Conservation (phyloP, 345 rosid genomes). For the Camelina sativa region DNA sequence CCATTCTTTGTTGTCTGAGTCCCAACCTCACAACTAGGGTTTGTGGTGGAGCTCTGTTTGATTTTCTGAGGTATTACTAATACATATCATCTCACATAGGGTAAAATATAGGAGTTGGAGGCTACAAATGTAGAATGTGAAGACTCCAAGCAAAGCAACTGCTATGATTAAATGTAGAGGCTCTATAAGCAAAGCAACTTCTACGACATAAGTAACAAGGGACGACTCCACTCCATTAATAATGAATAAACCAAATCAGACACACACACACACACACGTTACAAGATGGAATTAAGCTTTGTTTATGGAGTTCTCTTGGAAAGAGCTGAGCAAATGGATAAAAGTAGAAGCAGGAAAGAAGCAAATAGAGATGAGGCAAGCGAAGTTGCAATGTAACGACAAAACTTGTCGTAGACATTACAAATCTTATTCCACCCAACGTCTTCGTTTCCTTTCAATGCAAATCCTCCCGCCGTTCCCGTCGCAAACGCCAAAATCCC, state of each 20-base stretch:
- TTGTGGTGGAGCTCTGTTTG: too few relatives aligned
- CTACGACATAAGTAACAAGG: too few relatives aligned
- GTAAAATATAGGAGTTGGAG: too few relatives aligned
- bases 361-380: slow-evolving; percentile 57
- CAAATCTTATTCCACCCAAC: slow-evolving; percentile 61
- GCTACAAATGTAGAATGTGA: too few relatives aligned
- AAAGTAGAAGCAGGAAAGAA: slow-evolving; percentile 60
- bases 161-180: too few relatives aligned
- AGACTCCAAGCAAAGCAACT: too few relatives aligned
- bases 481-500: slow-evolving; percentile 82
- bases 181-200: too few relatives aligned
- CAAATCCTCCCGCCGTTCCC: slow-evolving; percentile 77
- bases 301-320: slow-evolving; percentile 39
- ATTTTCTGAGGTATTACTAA: too few relatives aligned
- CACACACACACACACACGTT: background rate
- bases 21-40: too few relatives aligned
- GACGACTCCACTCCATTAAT: background rate
- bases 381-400: slow-evolving; percentile 58
- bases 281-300: background rate
- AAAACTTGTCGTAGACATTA: slow-evolving; percentile 60
- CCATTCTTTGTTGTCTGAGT: too few relatives aligned
- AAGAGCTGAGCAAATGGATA: slow-evolving; percentile 50
- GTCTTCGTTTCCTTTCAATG: slow-evolving; percentile 67
- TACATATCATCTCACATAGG: too few relatives aligned
- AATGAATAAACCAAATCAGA: slow-evolving; percentile 16